Conservation (phyloP, 108 stramenopile genomes). For the Nitzschia inconspicua region DNA sequence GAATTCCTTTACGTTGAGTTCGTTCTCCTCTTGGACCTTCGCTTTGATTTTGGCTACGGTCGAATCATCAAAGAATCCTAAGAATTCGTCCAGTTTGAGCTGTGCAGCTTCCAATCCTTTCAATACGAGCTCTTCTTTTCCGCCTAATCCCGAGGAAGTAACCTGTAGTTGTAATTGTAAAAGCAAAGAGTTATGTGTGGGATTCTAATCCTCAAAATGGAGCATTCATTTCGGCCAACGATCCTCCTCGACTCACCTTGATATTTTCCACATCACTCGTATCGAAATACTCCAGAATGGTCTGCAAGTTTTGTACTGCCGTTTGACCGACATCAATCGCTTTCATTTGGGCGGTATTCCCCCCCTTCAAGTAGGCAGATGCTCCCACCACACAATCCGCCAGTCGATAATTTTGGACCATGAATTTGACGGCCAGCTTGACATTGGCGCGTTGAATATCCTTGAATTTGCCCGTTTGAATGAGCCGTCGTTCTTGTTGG, state of each 20-base stretch:
- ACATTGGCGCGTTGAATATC: conserved; percentile 87
- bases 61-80: conserved; percentile 63
- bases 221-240: too few relatives aligned
- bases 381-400: conserved; percentile 70
- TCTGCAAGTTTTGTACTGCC: conserved; percentile 74
- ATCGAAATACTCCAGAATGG: conserved; percentile 90
- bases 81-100: conserved; percentile 70
- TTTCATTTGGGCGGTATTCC: conserved; percentile 32
- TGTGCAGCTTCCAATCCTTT: conserved; percentile 65
- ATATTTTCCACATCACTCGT: conserved; percentile 74
- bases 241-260: conserved; percentile 70
- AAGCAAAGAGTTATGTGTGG: too few relatives aligned
- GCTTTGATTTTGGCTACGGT: conserved; percentile 41
- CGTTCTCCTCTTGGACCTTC: conserved; percentile 70
- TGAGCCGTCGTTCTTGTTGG: conserved; percentile 77
- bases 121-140: conserved; percentile 72
- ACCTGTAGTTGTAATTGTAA: too few relatives aligned
- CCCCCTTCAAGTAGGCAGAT: conserved; percentile 46
- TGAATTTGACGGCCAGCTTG: conserved; percentile 85
- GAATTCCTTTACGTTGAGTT: conserved; percentile 77
- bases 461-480: conserved; percentile 83
- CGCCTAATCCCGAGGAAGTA: too few relatives aligned
- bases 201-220: too few relatives aligned
- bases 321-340: conserved; percentile 59
- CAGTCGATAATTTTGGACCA: conserved; percentile 81